Evolutionary conservation across 257 asterid genomes (phyloP).

Genomic region (Schizonepeta tenuifolia): DNA sequence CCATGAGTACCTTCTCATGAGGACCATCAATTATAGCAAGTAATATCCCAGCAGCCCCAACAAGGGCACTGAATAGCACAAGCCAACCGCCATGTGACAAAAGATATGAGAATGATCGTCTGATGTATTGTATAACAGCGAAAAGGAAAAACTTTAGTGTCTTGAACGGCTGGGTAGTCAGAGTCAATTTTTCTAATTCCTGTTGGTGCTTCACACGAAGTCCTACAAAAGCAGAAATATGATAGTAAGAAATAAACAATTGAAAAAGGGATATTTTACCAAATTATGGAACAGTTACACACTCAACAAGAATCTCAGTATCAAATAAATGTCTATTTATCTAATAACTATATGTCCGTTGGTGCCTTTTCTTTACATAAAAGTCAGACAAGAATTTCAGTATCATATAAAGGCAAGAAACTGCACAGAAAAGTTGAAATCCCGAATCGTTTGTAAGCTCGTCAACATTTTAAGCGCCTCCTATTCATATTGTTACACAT

Average conservation of each 20-base stretch:
- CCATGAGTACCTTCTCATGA: conserved; percentile 55
- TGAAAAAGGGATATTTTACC: background rate
- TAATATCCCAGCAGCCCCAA: conserved; percentile 45
- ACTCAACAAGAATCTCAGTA: background rate
- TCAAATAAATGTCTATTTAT: background rate
- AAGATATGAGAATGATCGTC: conserved; percentile 44
- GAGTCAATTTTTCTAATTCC: conserved; percentile 60
- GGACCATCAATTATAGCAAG: conserved; percentile 54
- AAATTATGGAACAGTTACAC: background rate
- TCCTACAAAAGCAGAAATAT: conserved; percentile 42
- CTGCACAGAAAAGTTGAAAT: background rate
- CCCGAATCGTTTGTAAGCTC: background rate
- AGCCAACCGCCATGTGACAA: conserved; percentile 58
- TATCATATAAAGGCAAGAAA: background rate
- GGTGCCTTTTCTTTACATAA: no score
- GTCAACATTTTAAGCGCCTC: background rate
- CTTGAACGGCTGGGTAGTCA: conserved; percentile 65
- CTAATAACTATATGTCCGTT: background rate
- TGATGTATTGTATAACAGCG: conserved; percentile 52
- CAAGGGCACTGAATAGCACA: conserved; percentile 43
- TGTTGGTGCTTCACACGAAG: conserved; percentile 56
- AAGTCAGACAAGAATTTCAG: background rate
- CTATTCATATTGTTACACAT: background rate
- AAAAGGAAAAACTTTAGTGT: conserved; percentile 59
- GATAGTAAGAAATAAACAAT: background rate